These are phyloP conservation scores for Cryphonectria nitschkei DNA, from an alignment of 2,329 filamentous ascomycete species.

Conservation along the genomic window DNA sequence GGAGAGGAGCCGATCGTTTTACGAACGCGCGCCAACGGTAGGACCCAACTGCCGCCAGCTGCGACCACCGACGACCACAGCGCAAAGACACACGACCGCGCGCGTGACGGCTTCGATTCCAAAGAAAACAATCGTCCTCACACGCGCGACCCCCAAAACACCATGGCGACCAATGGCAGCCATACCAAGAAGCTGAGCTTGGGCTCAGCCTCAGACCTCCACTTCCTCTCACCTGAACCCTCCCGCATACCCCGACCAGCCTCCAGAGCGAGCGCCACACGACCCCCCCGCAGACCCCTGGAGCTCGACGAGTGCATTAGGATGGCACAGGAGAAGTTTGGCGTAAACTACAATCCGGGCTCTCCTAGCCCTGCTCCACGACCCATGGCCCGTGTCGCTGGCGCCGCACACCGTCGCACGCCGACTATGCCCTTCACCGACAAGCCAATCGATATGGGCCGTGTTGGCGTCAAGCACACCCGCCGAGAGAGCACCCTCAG, in stretches of 20 bases:
- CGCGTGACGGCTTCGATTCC: slow-evolving; percentile 23
- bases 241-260: slow-evolving; percentile 39
- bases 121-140: slow-evolving; percentile 30
- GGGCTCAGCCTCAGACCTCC: slow-evolving; percentile 32
- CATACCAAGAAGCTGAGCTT: slow-evolving; percentile 33
- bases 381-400: slow-evolving; percentile 40
- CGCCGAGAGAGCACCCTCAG: slow-evolving; percentile 27
- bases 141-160: background rate
- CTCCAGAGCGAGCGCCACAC: slow-evolving; percentile 31
- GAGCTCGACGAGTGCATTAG: slow-evolving; percentile 40
- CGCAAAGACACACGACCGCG: slow-evolving; percentile 7
- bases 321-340: slow-evolving; percentile 11
- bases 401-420: slow-evolving; percentile 10
- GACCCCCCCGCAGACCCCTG: slow-evolving; percentile 48
- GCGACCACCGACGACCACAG: slow-evolving; percentile 26
- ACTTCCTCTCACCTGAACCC: slow-evolving; percentile 27
- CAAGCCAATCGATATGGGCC: slow-evolving; percentile 33
- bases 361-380: slow-evolving; percentile 58
- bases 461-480: slow-evolving; percentile 29
- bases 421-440: slow-evolving; percentile 30
- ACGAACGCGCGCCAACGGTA: slow-evolving; percentile 33
- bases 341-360: slow-evolving; percentile 39
- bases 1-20: slow-evolving; percentile 28
- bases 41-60: slow-evolving; percentile 37
- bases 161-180: slow-evolving; percentile 21